A percentile compares a stretch with the other conserved stretches of the same genome.
phyloP scores from a whole-genome alignment of 345 rosid species.

The Mallotus nudiflorus region DNA sequence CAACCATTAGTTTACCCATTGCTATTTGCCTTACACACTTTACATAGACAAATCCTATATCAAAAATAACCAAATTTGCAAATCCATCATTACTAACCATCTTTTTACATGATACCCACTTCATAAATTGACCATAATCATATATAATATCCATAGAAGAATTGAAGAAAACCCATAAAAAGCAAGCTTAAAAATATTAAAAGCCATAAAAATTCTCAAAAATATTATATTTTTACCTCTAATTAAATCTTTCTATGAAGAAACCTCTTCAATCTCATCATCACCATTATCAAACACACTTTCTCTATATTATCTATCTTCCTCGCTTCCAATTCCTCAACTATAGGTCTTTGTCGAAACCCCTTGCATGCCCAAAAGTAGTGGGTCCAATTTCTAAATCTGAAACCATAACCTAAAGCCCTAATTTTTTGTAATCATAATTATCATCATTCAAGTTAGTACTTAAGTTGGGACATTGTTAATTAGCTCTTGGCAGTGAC shows the following conservation, averaged over 20 bases:
- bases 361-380: conserved; percentile 53
- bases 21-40: neutral
- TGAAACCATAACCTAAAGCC: conserved; percentile 36
- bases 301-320: conserved; percentile 22
- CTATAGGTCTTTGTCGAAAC: conserved; percentile 48
- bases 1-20: no score
- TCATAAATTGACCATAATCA: neutral
- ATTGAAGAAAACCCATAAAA: neutral
- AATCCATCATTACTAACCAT: no score
- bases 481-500: no score
- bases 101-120: neutral
- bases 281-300: conserved; percentile 35
- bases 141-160: neutral
- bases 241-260: conserved; percentile 54
- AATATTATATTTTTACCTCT: conserved; percentile 24
- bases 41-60: neutral
- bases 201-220: neutral
- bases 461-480: conserved; percentile 18
- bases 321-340: conserved; percentile 7
- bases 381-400: conserved; percentile 39
- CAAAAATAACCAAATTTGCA: neutral
- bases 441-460: conserved; percentile 12
- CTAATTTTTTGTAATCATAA: conserved; percentile 16
- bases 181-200: neutral
- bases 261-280: conserved; percentile 83